Base-by-base conservation (phyloP, 2,329 filamentous ascomycete genomes). In the Mollisia scopiformis region DNA sequence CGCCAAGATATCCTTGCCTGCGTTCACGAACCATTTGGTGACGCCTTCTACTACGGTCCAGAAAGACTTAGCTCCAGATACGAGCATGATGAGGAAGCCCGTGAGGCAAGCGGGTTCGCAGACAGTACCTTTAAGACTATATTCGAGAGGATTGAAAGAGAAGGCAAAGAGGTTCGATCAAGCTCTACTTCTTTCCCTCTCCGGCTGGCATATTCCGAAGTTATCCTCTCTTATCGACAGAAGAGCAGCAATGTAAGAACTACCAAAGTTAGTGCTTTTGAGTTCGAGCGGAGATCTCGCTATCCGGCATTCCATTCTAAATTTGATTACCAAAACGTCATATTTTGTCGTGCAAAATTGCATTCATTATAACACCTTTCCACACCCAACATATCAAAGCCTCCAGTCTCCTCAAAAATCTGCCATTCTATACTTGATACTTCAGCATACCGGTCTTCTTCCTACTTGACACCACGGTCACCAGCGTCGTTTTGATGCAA, bases 31-130 rank as follows among this genome's bases (percentile, higher is more conserved):
- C 95, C 95, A 5, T 98, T 98, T 77, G 94, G 94, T 57, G 95
- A 98, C 78, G 91, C 93, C 63, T 98, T 94, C 75, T 98, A 98
- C 80, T 98, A 90, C 73, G 94, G 95, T 55, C 93, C 94, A 6
- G 95, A 99, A 79, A 85, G 92, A 69, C 83, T 98, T 69, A 88
- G 90, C 71, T 80, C 85, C 55, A 87, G 95, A 70, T 99, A 92
- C 74, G 88, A 88, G 72, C 75, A 89, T 47, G 91, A 97, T 66
- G 76, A 76, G 55, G 76, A 77, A 41, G 75, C 77, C 33, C 80
- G 87, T 61, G 71, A 80, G 58, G 77, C 83, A 69, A 90, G 86
- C 66, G 90, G 90, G 57, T 92, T 91, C 70, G 77, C 81, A 46
- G 75, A 88, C 53, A 87, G 85, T 67, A 95, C 91, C 1, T 96